Evolutionary conservation across 2,329 filamentous ascomycete species (phyloP).

Genomic region (Thielaviopsis ethacetica): DNA sequence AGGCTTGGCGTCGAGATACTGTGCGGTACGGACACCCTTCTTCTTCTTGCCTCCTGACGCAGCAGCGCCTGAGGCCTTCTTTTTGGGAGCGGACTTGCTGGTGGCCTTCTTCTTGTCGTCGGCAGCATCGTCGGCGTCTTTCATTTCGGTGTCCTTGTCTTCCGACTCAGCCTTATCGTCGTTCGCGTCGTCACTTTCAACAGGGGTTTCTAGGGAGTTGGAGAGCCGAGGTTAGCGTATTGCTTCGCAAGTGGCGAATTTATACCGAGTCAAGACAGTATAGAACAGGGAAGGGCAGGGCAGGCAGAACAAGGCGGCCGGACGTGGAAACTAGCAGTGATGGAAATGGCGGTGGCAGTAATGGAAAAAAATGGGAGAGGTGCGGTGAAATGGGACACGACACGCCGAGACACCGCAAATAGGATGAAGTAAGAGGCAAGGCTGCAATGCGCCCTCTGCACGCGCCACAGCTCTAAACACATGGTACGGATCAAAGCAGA

Average conservation of each 20-base stretch:
- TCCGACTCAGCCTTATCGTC: constrained; percentile 10
- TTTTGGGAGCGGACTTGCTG: constrained; percentile 24
- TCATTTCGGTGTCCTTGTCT: constrained; percentile 8
- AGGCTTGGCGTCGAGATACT: constrained; percentile 65
- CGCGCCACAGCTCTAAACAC: not conserved
- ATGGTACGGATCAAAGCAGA: not conserved
- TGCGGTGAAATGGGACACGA: not conserved
- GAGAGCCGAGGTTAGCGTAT: not conserved
- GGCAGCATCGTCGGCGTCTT: constrained; percentile 20
- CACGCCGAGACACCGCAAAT: not conserved
- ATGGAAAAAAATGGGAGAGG: not conserved
- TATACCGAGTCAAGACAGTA: not conserved
- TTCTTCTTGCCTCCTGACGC: constrained; percentile 63
- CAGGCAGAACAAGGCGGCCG: not conserved
- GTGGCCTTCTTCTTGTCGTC: constrained; percentile 27
- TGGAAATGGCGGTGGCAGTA: not conserved
- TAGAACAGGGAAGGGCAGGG: not conserved
- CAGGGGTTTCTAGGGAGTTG: constrained; percentile 14
- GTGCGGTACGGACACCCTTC: constrained; percentile 63
- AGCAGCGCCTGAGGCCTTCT: constrained; percentile 56
- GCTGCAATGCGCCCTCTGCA: not conserved
- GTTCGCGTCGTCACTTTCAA: constrained; percentile 1
- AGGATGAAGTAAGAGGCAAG: not conserved
- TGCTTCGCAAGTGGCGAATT: not conserved
- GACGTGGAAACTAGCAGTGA: not conserved